phyloP scores from a whole-genome alignment of 1,284 basidiomycete species.

The Ceratobasidium papillatum region DNA sequence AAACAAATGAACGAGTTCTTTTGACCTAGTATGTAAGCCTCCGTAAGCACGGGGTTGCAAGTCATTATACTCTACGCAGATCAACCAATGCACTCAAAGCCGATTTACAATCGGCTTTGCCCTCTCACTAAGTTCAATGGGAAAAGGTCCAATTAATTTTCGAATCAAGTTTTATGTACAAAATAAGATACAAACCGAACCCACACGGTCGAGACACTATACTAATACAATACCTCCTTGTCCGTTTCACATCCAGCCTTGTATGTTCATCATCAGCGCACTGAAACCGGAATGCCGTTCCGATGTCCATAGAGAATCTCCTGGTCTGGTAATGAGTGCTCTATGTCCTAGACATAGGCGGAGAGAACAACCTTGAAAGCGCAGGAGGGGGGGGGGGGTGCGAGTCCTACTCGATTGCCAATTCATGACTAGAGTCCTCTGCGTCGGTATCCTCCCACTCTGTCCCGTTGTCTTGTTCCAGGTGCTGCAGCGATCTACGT shows the following conservation, averaged over 20 bases:
- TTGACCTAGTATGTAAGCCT: too few species aligned
- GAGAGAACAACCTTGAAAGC: conserved; percentile 13
- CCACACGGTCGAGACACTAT: background rate
- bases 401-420: conserved; percentile 1
- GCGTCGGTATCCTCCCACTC: conserved; percentile 35
- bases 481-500: background rate
- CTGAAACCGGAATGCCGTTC: conserved; percentile 1
- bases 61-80: too few species aligned
- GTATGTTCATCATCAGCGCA: background rate
- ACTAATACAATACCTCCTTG: conserved; percentile 18
- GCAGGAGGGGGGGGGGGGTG: too few species aligned
- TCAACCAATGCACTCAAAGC: too few species aligned
- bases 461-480: background rate
- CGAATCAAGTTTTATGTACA: background rate
- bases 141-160: background rate
- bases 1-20: too few species aligned
- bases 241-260: background rate
- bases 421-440: conserved; percentile 10
- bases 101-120: background rate
- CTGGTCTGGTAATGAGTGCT: background rate
- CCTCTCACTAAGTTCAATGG: background rate
- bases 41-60: too few species aligned
- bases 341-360: conserved; percentile 7
- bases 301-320: conserved; percentile 13
- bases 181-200: conserved; percentile 13